These are phyloP conservation scores for Fomitopsis serialis DNA, from an alignment of 768 basidiomycete species.

Conservation along the genomic window DNA sequence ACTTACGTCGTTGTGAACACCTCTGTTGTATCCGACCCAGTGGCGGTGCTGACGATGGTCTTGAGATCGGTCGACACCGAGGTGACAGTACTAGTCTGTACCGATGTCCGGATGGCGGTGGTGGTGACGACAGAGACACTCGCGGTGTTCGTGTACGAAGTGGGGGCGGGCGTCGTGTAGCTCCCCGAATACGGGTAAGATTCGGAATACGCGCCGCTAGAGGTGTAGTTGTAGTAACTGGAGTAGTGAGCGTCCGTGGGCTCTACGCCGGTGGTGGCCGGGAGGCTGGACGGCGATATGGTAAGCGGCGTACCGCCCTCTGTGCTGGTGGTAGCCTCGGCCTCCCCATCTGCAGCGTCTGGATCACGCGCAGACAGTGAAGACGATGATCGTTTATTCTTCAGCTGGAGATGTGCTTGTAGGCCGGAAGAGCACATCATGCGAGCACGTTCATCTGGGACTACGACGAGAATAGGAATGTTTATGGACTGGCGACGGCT, in stretches of 20 bases:
- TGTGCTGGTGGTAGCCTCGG: no score
- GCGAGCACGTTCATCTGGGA: background rate
- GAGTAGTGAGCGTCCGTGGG: no score
- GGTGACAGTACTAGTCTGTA: background rate
- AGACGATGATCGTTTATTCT: no score
- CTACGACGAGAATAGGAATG: background rate
- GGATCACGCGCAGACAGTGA: no score
- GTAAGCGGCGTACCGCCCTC: no score
- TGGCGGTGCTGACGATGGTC: slow-evolving; percentile 13
- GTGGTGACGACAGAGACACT: background rate
- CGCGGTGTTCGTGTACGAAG: no score
- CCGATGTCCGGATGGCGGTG: background rate
- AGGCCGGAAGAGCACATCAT: background rate
- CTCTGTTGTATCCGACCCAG: slow-evolving; percentile 10
- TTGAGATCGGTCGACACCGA: background rate
- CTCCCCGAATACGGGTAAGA: background rate
- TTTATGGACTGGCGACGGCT: background rate
- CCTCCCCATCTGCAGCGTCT: no score
- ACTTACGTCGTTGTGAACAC: slow-evolving; percentile 15
- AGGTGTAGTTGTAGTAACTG: no score
- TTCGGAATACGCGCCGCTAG: no score
- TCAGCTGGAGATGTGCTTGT: background rate
- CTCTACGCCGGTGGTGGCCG: no score
- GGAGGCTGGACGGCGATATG: no score
- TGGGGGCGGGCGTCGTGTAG: no score